Percentiles rank a stretch among this genome's conserved stretches.
Conservation (phyloP, 345 rosid genomes). For the Excoecaria agallocha region DNA sequence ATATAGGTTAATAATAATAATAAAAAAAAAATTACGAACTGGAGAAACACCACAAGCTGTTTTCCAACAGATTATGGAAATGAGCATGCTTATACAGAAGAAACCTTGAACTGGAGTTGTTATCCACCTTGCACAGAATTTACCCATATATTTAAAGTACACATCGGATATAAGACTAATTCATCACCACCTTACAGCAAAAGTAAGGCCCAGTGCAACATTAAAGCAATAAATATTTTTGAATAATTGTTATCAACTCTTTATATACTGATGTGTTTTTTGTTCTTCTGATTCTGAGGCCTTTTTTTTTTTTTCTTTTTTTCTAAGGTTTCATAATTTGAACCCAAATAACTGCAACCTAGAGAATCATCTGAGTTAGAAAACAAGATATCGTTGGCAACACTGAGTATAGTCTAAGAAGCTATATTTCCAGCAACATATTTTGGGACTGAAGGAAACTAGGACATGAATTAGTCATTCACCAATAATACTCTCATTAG, state of each 20-base stretch:
- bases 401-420: background rate
- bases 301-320: background rate
- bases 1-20: background rate
- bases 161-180: background rate
- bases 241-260: background rate
- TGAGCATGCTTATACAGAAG: background rate
- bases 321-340: no score
- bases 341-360: constrained; percentile 2
- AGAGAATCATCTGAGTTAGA: background rate
- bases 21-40: background rate
- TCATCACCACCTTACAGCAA: background rate
- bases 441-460: background rate
- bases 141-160: background rate
- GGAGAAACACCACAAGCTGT: background rate
- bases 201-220: background rate
- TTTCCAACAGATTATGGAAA: background rate
- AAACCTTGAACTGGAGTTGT: background rate
- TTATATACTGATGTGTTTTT: no score
- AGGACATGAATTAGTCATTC: constrained; percentile 9
- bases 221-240: background rate
- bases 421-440: background rate
- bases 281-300: background rate
- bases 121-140: background rate
- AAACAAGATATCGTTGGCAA: constrained; percentile 2
- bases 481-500: constrained; percentile 35